Base-by-base conservation (phyloP, 306 rosid species). In the Prosopis cineraria region DNA sequence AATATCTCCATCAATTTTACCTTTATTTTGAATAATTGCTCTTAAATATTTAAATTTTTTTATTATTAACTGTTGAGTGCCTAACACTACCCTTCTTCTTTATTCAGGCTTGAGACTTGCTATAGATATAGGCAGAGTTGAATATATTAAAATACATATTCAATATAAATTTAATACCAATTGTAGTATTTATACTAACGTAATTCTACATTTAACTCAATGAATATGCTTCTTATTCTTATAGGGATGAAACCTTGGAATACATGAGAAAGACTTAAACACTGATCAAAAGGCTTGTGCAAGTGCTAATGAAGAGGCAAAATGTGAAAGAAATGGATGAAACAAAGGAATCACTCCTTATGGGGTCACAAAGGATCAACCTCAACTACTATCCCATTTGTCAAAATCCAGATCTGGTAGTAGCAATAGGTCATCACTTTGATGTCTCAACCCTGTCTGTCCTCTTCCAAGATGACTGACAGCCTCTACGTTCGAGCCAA, bases 341-440 rank as follows among this genome's bases (percentile, higher is more conserved):
- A 62, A 40, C 14, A 6, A 85, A 72, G 3, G 88, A 83, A 65
- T 9, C 73, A n/a, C 20, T 78, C 2, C 78, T 86, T 0, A 86
- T 86, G 92, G 92, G 90, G 30, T 86, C 92, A 31, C 82, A 34
- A 75, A 77, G 87, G 66, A 80, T 91, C 31, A 85, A 89, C 65
- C 86, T 91, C 7, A 89, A 89, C 63, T 87, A 81, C 59, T 87
- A 91, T 70, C 96, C 89, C 1, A 60, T 81, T 11, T 87, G 88
- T 63, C 90, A 89, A 7, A 82, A 84, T 53, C 93, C 87, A 3
- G 85, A 91, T 37, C 87, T 89, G 2, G 52, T 90, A 0, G 75
- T 80, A 3, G 91, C 90, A 31, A 80, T 87, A 22, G 93, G 96
- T 5, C 88, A 87, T 12, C 93, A 89, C 66, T 91, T 89, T 0